These are phyloP conservation scores for Penicillium bovifimosum DNA, from an alignment of 495 filamentous ascomycete species.

Conservation along the genomic window DNA sequence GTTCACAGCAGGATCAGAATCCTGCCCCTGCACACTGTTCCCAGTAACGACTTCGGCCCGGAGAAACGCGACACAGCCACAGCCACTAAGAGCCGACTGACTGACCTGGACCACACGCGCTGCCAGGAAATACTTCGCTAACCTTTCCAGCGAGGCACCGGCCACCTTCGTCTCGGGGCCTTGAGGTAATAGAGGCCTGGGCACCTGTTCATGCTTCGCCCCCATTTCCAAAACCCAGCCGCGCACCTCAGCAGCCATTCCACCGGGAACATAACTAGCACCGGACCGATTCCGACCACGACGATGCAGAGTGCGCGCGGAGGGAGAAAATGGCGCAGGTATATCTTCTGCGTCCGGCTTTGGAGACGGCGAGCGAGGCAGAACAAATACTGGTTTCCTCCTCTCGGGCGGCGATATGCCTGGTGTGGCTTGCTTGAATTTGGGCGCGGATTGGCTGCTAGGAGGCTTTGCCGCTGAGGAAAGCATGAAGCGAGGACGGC, in stretches of 20 bases:
- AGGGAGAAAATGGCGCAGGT: constrained; percentile 40
- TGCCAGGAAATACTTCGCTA: constrained; percentile 19
- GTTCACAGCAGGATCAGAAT: constrained; percentile 7
- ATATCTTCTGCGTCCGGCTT: constrained; percentile 19
- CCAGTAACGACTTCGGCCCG: constrained; percentile 7
- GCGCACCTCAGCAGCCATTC: constrained; percentile 41
- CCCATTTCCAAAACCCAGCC: constrained; percentile 43
- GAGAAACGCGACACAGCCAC: constrained; percentile 30
- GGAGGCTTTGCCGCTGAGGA: constrained; percentile 18
- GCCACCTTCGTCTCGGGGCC: neutral
- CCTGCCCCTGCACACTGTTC: neutral
- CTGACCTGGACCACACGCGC: constrained; percentile 17
- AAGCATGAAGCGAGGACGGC: constrained; percentile 28
- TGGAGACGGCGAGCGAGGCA: constrained; percentile 39
- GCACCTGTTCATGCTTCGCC: constrained; percentile 28
- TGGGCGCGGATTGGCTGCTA: constrained; percentile 15
- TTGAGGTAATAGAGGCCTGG: neutral
- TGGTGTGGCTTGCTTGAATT: constrained; percentile 9
- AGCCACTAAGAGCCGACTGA: constrained; percentile 21
- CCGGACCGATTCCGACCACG: constrained; percentile 25
- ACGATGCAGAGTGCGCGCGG: constrained; percentile 29
- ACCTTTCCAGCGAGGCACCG: neutral
- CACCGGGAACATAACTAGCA: constrained; percentile 31
- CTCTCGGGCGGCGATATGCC: constrained; percentile 16
- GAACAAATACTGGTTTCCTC: constrained; percentile 34